Evolutionary conservation across 2,329 filamentous ascomycete genomes (phyloP), one percentile per base, ranked within the genome.

Genomic region (Fusarium sp.): DNA sequence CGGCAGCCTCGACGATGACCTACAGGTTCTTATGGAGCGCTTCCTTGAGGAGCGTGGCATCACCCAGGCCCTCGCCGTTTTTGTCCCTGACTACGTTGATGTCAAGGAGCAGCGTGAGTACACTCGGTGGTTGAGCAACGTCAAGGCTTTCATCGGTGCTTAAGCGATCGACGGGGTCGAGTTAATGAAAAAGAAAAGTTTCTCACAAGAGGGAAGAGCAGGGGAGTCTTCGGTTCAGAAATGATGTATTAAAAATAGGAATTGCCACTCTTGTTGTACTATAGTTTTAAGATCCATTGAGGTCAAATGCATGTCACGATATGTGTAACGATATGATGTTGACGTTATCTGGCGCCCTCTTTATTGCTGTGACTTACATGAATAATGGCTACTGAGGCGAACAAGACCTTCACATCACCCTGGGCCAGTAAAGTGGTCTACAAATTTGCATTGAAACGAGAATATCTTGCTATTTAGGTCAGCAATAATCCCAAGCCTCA

Each of bases 31-130:
- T 73, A 86, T 98, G 78, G 95, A 98, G 86, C 89, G 91, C 73
- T 99, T 95, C 83, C 87, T 99, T 68, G 94, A 97, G 81, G 96
- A 97, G 87, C 89, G 96, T 73, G 96, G 95, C 69, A 88, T 99
- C 81, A 93, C 95, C 76, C 90, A 91, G 73, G 88, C 90, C 61
- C 87, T 99, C 74, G 95, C 94, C 54, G 83, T 94, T 71, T 97
- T 98, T 80, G 90, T 97, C 44, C 93, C 94, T 37, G 94, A 98
- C 79, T 99, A 97, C 83, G 94, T 98, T 76, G 94, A 98, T 78
- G 88, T 92, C 82, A 99, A 99, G 90, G 96, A 99, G 88, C 95
- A 98, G 88, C 92, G 90, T 82, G 96, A 99, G 86, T 99, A 99
- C 81, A 83, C 96, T 65, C 83, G 87, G 71, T 99, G 96, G 96